Evolutionary conservation across 805 yeast genomes (phyloP).

Genomic region (Naumovozyma dairenensis): DNA sequence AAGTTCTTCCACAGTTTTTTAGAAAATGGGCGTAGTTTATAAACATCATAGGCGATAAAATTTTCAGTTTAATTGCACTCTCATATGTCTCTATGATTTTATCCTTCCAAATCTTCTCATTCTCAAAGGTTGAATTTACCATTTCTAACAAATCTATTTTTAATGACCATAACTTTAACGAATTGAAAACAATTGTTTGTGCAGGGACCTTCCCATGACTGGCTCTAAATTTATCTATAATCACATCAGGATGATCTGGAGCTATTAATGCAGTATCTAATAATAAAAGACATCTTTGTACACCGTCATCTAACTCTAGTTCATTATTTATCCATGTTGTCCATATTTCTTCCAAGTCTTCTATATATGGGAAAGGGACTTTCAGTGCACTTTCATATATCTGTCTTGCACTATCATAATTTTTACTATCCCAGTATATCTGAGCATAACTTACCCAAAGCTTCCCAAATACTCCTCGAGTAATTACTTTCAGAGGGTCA

Average conservation of each 20-base stretch:
- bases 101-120: constrained; percentile 14
- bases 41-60: constrained; percentile 59
- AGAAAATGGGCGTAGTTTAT: constrained; percentile 58
- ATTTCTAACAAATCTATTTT: constrained; percentile 65
- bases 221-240: constrained; percentile 13
- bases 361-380: constrained; percentile 54
- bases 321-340: constrained; percentile 69
- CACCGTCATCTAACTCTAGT: constrained; percentile 41
- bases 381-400: constrained; percentile 56
- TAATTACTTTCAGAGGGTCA: constrained; percentile 42
- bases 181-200: constrained; percentile 50
- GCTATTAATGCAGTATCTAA: constrained; percentile 34
- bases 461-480: constrained; percentile 38
- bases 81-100: constrained; percentile 40
- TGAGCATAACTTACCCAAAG: constrained; percentile 67
- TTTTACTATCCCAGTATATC: constrained; percentile 47
- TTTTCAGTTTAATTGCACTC: constrained; percentile 42
- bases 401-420: constrained; percentile 48
- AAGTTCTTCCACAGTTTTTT: constrained; percentile 37
- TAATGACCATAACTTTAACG: constrained; percentile 59
- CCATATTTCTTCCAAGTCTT: constrained; percentile 63
- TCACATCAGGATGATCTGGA: constrained; percentile 27
- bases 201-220: constrained; percentile 32
- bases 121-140: constrained; percentile 23
- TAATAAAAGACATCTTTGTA: constrained; percentile 35